These are phyloP conservation scores for Stephanodiscus triporus DNA, from an alignment of 108 stramenopile genomes.

Conservation along the genomic window DNA sequence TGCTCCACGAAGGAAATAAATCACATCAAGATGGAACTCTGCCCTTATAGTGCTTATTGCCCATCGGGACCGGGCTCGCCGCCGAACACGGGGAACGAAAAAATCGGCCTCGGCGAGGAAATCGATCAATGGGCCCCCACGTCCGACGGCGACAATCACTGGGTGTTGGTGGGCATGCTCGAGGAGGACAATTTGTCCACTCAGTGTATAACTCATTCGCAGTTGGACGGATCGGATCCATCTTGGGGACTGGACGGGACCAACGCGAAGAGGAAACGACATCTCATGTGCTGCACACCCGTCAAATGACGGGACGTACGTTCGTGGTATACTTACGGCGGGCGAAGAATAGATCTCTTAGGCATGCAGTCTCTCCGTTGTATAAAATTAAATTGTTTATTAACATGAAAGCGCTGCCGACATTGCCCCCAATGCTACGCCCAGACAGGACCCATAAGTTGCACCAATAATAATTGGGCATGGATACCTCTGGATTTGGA, in stretches of 20 bases:
- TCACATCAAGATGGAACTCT: slow-evolving; percentile 24
- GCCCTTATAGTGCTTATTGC: slow-evolving; percentile 30
- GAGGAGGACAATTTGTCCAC: slow-evolving; percentile 14
- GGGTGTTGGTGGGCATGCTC: slow-evolving; percentile 34
- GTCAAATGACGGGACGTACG: background rate
- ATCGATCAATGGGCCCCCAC: slow-evolving; percentile 39
- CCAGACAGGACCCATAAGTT: slow-evolving; percentile 48
- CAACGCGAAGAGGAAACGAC: slow-evolving; percentile 21
- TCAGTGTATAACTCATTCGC: slow-evolving; percentile 24
- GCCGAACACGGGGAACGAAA: slow-evolving; percentile 7
- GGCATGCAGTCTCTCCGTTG: background rate
- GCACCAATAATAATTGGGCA: slow-evolving; percentile 63
- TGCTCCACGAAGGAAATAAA: slow-evolving; percentile 10
- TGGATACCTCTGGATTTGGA: slow-evolving; percentile 77
- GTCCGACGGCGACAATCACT: slow-evolving; percentile 20
- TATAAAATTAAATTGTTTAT: too few species aligned
- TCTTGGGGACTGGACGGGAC: slow-evolving; percentile 36
- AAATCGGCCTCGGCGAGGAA: slow-evolving; percentile 14
- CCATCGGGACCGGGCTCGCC: slow-evolving; percentile 31
- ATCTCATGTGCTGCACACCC: slow-evolving; percentile 32
- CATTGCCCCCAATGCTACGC: slow-evolving; percentile 27
- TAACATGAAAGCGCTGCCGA: slow-evolving; percentile 4
- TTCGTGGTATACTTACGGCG: background rate
- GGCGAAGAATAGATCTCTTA: background rate
- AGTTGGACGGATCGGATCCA: slow-evolving; percentile 25